Percentiles rank a stretch among this genome's conserved stretches.
Conservation (phyloP, 1,139 yeast species). For the Candida labiduridarum region DNA sequence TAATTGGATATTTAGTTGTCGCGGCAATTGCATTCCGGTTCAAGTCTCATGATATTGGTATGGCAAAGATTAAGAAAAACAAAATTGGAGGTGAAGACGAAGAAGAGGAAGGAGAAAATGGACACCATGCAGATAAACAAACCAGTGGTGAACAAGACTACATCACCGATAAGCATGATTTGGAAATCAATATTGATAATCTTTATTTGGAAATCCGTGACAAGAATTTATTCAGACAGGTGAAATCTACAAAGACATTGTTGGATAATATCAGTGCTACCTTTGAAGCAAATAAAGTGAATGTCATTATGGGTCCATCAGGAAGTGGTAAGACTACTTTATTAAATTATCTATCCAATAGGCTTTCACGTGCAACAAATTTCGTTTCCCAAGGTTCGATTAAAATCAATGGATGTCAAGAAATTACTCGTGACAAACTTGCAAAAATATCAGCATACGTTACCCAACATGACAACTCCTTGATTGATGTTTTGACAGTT, state of each 20-base stretch:
- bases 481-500: conserved; percentile 72
- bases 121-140: background rate
- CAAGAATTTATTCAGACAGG: conserved; percentile 12
- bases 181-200: conserved; percentile 22
- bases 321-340: conserved; percentile 86
- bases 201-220: conserved; percentile 23
- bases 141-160: conserved; percentile 5
- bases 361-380: conserved; percentile 45
- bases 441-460: conserved; percentile 66
- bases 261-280: conserved; percentile 55
- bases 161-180: conserved; percentile 13
- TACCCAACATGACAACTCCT: conserved; percentile 75
- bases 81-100: conserved; percentile 35
- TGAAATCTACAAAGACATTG: conserved; percentile 16
- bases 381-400: conserved; percentile 27
- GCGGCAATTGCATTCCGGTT: conserved; percentile 50
- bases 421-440: conserved; percentile 47
- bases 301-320: conserved; percentile 88
- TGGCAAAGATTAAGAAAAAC: conserved; percentile 47
- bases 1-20: conserved; percentile 52
- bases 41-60: conserved; percentile 54
- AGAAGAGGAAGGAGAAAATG: conserved; percentile 18
- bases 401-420: conserved; percentile 22
- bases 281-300: conserved; percentile 64
- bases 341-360: conserved; percentile 64